Evolutionary conservation across 1,139 yeast genomes (phyloP).

Genomic region (Blastobotrys illinoisensis): DNA sequence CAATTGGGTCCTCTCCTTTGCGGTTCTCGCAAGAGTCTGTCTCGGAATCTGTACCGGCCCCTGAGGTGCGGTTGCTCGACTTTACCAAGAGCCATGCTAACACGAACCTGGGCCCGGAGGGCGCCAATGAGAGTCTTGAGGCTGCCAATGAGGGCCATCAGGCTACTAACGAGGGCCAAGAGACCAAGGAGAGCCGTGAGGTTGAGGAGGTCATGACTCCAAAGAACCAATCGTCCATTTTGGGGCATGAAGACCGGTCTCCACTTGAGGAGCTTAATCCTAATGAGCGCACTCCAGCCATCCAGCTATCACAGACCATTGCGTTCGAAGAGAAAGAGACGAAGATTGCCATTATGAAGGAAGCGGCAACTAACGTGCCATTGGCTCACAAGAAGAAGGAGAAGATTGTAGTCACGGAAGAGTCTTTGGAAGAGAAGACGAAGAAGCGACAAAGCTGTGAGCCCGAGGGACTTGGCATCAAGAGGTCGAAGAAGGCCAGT

Average conservation of each 20-base stretch:
- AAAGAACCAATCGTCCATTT: not conserved
- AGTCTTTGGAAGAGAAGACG: not conserved
- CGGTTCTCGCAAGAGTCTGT: not conserved
- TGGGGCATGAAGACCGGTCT: not conserved
- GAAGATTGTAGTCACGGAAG: not conserved
- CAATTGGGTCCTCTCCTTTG: not conserved
- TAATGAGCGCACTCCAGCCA: not conserved
- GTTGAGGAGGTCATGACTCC: not conserved
- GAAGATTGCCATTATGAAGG: not conserved
- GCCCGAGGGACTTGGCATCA: not conserved
- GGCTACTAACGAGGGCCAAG: not conserved
- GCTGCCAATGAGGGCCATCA: not conserved
- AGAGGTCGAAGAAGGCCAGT: not conserved
- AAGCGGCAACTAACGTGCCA: not conserved
- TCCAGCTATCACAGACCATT: not conserved
- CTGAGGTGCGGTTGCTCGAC: not conserved
- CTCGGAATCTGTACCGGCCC: not conserved
- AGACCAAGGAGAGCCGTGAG: not conserved
- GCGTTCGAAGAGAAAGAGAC: not conserved
- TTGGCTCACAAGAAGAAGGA: not conserved
- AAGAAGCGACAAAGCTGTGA: conserved; percentile 1
- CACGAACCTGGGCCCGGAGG: too few species aligned
- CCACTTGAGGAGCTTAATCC: not conserved
- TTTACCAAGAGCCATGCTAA: not conserved
- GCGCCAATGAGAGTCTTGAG: too few species aligned